Base-by-base conservation (phyloP, 2,329 filamentous ascomycete species). In the Trichophyton schoenleinii region DNA sequence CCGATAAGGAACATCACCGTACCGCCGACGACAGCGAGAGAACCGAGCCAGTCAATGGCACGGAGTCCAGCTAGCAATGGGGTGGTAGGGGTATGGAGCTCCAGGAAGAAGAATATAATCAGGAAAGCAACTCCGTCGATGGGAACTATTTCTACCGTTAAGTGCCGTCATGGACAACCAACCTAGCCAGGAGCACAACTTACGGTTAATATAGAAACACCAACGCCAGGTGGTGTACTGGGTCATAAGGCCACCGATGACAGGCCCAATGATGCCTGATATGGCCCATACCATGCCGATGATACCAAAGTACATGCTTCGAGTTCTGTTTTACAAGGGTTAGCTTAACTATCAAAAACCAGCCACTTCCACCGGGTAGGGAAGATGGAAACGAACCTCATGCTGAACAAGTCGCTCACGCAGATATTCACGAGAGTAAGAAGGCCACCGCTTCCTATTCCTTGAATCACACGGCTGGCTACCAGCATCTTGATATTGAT, bases 1-100 rank as follows among this genome's bases (percentile, higher is more conserved):
- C 90, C 91, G 48, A 96, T 83, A 3, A 96, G 83, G 66, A 95
- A 80, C 88, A 95, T 94, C 18, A 95, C 78, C 0, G 88, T 91
- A 18, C 87, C 89, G 42, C 87, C 87, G 22, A 91, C 81, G 70
- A 63, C 48, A 18, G 62, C 57, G 22, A 85, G 66, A 0, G 79
- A 80, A 15, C 84, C 83, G 8, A 82, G 66, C 83, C 83, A 87
- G 70, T 86, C 84, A 64, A 87, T 83, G 4, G 81, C 79, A 64
- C 80, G 81, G 46, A 86, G 70, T 3, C 83, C 83, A 18, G 79
- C 77, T 49, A 78, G 61, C 3, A 86, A 70, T 0, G 81, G 80
- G 0, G 83, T 86, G 64, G 78, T 82, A 8, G 83, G 82, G 0
- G 81, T 83, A 65, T 85, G 79, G 59, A 86, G 73, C 63, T 84